A percentile compares a stretch with the other conserved stretches of the same genome.
phyloP scores from a whole-genome alignment of 164 flowering plant genomes.

The Brasenia schreberi region DNA sequence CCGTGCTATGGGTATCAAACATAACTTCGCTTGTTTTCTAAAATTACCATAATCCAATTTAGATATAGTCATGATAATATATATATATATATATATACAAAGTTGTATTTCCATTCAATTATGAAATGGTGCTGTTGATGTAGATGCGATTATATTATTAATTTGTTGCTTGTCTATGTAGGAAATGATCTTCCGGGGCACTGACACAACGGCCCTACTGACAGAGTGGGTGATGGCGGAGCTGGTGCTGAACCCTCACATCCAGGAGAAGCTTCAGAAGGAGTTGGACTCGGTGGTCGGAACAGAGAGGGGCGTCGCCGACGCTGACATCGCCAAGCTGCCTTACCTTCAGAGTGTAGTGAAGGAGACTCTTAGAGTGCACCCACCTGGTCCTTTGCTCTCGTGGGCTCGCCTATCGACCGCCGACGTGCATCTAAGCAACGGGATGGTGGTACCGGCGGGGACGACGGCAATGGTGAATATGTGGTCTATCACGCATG shows the following conservation, averaged over 20 bases:
- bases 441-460: constrained; percentile 36
- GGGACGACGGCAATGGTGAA: constrained; percentile 48
- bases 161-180: constrained; percentile 2
- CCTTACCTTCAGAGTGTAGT: not conserved
- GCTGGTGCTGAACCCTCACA: constrained; percentile 26
- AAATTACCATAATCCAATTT: too few species aligned
- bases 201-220: constrained; percentile 45
- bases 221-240: constrained; percentile 61
- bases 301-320: not conserved
- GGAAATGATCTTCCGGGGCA: constrained; percentile 69
- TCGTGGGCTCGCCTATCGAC: constrained; percentile 57
- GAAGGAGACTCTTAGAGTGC: constrained; percentile 28
- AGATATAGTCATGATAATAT: too few species aligned
- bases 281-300: constrained; percentile 18
- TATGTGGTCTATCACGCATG: constrained; percentile 59
- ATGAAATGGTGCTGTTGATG: too few species aligned
- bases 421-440: constrained; percentile 34
- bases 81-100: too few species aligned
- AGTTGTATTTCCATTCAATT: too few species aligned
- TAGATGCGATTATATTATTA: too few species aligned
- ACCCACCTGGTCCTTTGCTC: constrained; percentile 64
- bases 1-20: constrained; percentile 40
- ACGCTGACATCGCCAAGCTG: not conserved
- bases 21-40: not conserved
- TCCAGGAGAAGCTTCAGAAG: constrained; percentile 22